Conservation (phyloP, 2,329 filamentous ascomycete species). For the Alternaria solani region DNA sequence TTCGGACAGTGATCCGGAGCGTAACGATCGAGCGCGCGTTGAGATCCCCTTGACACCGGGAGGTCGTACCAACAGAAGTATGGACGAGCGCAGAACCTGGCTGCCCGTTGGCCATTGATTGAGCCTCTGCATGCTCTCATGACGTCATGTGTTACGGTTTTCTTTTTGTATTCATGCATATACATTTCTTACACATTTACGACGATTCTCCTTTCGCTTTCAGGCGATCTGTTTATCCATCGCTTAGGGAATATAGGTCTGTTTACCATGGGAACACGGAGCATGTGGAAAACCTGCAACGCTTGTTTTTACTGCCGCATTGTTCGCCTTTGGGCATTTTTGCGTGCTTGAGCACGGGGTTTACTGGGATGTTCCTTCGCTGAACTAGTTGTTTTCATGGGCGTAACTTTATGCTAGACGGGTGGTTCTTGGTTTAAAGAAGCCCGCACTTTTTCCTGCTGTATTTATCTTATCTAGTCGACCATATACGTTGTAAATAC, state of each 20-base stretch:
- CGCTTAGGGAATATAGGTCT: not conserved
- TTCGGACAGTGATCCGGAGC: slow-evolving; percentile 66
- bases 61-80: slow-evolving; percentile 67
- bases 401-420: slow-evolving; percentile 1
- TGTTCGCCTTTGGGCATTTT: not conserved
- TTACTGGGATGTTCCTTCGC: slow-evolving; percentile 9
- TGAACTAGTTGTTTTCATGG: slow-evolving; percentile 11
- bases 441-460: not conserved
- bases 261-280: not conserved
- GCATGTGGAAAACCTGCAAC: not conserved
- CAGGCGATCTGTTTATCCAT: slow-evolving; percentile 8
- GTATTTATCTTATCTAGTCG: slow-evolving; percentile 4
- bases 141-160: slow-evolving; percentile 29
- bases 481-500: slow-evolving; percentile 4
- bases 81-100: slow-evolving; percentile 69
- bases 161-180: slow-evolving; percentile 24
- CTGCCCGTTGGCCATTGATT: slow-evolving; percentile 53
- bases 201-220: slow-evolving; percentile 4
- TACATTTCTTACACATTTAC: slow-evolving; percentile 12
- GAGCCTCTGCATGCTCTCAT: slow-evolving; percentile 33
- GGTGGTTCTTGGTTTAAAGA: not conserved
- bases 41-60: slow-evolving; percentile 71
- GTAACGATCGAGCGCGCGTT: slow-evolving; percentile 51
- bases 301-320: not conserved
- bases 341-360: not conserved